Base-by-base conservation (phyloP, 768 basidiomycete species). In the Cyathus striatus region DNA sequence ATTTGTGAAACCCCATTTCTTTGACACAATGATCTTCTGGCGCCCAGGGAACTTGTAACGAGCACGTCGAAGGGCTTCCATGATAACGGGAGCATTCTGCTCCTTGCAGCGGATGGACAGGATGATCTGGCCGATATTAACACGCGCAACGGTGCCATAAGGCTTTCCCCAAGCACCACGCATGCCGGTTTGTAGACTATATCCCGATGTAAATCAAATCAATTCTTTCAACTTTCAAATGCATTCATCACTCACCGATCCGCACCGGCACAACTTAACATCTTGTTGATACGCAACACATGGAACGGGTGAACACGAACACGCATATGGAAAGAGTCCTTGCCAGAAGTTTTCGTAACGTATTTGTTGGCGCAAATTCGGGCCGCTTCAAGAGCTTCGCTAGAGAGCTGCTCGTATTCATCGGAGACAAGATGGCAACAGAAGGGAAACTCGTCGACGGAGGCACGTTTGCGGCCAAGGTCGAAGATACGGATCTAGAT, bases 311-410 rank as follows among this genome's bases (percentile, higher is more conserved):
- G 95, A 45, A 90, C 90, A 48, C 93, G 88, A 55, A 99, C 91
- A 54, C 95, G 82, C 66, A 98, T 65, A 65, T 99, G 95, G 93
- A 99, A 98, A 4, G 94, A 90, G 57, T 99, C 95, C 75, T 98
- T 98, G 59, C 96, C 95, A 23, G 87, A 82, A 3, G 89, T 91
- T 82, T 99, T 97, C 59, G 92, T 95, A 50, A 97, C 86, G 66
- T 97, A 97, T 70, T 98, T 98, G 89, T 98, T 98, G 66, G 92
- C 92, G 63, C 95, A 97, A 50, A 99, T 99, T 67, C 94, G 94
- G 41, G 93, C 94, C 14, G 95, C 94, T 71, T 99, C 95, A 41
- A 97, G 84, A 13, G 94, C 94, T 64, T 98, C 94, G 27, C 82
- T 86, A 12, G 90, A 94, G 34, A 97, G 76, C 61, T 99, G 93